These are phyloP conservation scores for Pleurotus pulmonarius DNA, from an alignment of 768 basidiomycete species.

Conservation along the genomic window DNA sequence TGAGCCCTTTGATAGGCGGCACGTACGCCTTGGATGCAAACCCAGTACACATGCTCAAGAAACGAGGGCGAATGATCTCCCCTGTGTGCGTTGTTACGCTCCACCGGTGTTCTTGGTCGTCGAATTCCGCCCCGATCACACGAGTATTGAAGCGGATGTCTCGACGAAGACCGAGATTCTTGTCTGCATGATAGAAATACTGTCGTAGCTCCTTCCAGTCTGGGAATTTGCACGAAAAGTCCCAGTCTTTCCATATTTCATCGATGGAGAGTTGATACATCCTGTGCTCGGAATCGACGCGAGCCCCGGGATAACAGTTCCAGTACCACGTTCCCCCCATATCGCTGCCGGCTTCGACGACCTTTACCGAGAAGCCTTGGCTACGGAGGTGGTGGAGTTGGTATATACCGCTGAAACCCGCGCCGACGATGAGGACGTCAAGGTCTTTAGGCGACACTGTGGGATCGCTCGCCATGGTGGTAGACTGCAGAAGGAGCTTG, in stretches of 20 bases:
- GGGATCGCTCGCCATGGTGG: no score
- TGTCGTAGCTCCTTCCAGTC: constrained; percentile 9
- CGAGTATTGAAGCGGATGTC: constrained; percentile 20
- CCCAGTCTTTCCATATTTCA: constrained; percentile 6
- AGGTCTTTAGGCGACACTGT: not conserved
- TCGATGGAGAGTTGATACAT: constrained; percentile 1
- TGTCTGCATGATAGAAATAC: constrained; percentile 19
- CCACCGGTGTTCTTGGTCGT: constrained; percentile 17
- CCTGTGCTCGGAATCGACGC: constrained; percentile 1
- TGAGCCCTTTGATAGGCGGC: constrained; percentile 17
- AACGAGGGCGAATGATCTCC: constrained; percentile 12
- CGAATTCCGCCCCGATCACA: constrained; percentile 17
- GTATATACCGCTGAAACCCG: constrained; percentile 2
- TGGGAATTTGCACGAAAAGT: not conserved
- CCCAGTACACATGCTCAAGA: constrained; percentile 20
- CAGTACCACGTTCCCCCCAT: constrained; percentile 12
- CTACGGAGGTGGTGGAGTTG: not conserved
- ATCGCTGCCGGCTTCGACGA: constrained; percentile 11
- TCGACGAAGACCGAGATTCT: constrained; percentile 19
- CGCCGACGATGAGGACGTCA: constrained; percentile 6
- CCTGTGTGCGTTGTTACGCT: constrained; percentile 16
- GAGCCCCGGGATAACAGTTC: constrained; percentile 5
- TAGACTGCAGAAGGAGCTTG: no score
- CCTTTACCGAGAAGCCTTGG: not conserved
- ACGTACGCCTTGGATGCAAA: constrained; percentile 18